phyloP scores from a whole-genome alignment of 2,329 filamentous ascomycete genomes.

The Pyrenochaeta sp. region DNA sequence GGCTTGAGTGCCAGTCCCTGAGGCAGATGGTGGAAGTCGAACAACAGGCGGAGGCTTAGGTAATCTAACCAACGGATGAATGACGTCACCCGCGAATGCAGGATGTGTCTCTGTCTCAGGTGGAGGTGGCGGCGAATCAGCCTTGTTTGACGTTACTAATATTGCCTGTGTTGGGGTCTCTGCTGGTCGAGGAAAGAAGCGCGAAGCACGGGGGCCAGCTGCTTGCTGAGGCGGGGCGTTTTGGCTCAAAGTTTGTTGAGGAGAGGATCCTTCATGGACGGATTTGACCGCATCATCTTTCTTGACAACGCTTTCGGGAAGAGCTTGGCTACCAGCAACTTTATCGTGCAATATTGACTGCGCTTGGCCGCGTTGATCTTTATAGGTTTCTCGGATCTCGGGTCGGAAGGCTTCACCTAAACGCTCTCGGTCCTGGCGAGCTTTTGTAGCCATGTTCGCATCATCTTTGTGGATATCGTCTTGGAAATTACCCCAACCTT shows the following conservation, averaged over 20 bases:
- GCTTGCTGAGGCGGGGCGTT: slow-evolving; percentile 35
- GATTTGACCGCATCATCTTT: slow-evolving; percentile 39
- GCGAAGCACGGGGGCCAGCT: slow-evolving; percentile 42
- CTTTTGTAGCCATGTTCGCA: slow-evolving; percentile 28
- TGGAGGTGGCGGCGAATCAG: slow-evolving; percentile 59
- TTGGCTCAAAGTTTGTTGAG: slow-evolving; percentile 31
- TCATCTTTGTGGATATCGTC: slow-evolving; percentile 43
- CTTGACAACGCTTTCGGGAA: slow-evolving; percentile 19
- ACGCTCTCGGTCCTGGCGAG: slow-evolving; percentile 39
- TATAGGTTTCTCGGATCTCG: slow-evolving; percentile 45
- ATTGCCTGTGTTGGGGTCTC: slow-evolving; percentile 32
- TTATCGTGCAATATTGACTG: slow-evolving; percentile 40
- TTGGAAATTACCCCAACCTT: slow-evolving; percentile 44
- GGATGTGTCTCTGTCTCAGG: slow-evolving; percentile 78
- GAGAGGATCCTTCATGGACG: slow-evolving; percentile 28
- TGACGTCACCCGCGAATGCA: slow-evolving; percentile 72
- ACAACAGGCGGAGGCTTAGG: slow-evolving; percentile 79
- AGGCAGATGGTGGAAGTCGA: slow-evolving; percentile 72
- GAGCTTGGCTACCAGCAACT: slow-evolving; percentile 24
- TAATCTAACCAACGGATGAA: slow-evolving; percentile 73
- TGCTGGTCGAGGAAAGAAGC: slow-evolving; percentile 48
- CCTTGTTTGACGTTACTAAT: slow-evolving; percentile 26
- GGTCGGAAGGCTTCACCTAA: slow-evolving; percentile 39
- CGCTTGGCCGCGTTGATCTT: slow-evolving; percentile 38
- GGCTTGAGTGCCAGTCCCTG: slow-evolving; percentile 47